These are phyloP conservation scores for Bigelowiella natans DNA, from an alignment of 78 protist genomes.

Conservation along the genomic window DNA sequence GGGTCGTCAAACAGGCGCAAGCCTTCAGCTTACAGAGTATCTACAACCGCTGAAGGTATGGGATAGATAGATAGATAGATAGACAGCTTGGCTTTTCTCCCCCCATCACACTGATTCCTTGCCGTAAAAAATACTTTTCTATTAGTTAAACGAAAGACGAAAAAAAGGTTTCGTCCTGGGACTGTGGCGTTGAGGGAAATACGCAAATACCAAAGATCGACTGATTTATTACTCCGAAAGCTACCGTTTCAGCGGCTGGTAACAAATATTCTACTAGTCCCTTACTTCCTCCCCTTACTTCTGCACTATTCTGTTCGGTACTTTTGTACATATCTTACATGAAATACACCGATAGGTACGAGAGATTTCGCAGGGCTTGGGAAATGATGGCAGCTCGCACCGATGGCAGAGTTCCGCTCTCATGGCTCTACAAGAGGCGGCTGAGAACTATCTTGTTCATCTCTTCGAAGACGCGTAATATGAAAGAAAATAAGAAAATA, in stretches of 20 bases:
- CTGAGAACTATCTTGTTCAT: constrained; percentile 82
- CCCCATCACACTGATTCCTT: too few species aligned
- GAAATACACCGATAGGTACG: constrained; percentile 7
- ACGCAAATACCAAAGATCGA: not conserved
- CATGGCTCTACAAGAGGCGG: constrained; percentile 70
- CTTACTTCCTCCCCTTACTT: not conserved
- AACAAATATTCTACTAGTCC: not conserved
- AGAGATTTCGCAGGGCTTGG: not conserved
- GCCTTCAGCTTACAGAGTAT: too few species aligned
- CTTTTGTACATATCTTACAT: too few species aligned
- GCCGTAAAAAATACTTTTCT: too few species aligned
- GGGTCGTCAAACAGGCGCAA: too few species aligned
- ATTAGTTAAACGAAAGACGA: too few species aligned
- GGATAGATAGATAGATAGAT: too few species aligned
- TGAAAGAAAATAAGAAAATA: too few species aligned
- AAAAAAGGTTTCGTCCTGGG: not conserved
- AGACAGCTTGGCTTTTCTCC: too few species aligned
- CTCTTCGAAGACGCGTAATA: constrained; percentile 70
- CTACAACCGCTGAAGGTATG: too few species aligned
- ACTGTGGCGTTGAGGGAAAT: not conserved
- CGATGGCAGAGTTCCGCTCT: not conserved
- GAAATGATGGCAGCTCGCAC: not conserved
- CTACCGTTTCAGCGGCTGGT: not conserved
- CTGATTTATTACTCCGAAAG: not conserved
- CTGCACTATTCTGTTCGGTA: not conserved